Percentiles rank a stretch among this genome's conserved stretches.
phyloP scores from a whole-genome alignment of 1,284 basidiomycete genomes.

The Ceratobasidium sp. region DNA sequence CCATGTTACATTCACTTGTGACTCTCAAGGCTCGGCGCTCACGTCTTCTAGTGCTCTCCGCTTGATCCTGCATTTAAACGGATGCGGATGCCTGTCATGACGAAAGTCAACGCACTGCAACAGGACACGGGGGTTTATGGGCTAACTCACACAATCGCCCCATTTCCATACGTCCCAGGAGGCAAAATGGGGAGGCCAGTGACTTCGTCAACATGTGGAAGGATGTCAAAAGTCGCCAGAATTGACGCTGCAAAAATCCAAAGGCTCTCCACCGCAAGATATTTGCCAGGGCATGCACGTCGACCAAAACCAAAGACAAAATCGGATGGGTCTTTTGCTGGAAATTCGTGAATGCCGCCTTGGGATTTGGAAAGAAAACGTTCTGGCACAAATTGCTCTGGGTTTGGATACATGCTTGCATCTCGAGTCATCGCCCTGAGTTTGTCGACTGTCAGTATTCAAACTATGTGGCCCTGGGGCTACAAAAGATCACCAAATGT shows the following conservation, averaged over 20 bases:
- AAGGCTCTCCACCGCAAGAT: slow-evolving; percentile 9
- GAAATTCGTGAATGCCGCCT: slow-evolving; percentile 25
- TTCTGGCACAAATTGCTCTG: slow-evolving; percentile 26
- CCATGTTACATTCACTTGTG: slow-evolving; percentile 13
- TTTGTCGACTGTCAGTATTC: neutral
- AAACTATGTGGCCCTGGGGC: too few species aligned
- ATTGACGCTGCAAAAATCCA: slow-evolving; percentile 35
- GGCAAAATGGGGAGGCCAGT: slow-evolving; percentile 16
- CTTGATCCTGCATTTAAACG: slow-evolving; percentile 17
- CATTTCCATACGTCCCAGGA: slow-evolving; percentile 23
- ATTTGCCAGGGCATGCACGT: slow-evolving; percentile 16
- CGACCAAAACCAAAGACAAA: slow-evolving; percentile 35
- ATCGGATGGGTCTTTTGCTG: slow-evolving; percentile 7
- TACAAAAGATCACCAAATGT: slow-evolving; percentile 11
- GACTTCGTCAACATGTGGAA: slow-evolving; percentile 21
- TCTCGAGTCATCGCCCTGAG: slow-evolving; percentile 29
- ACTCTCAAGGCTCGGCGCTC: neutral
- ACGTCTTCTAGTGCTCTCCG: neutral
- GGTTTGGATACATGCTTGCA: slow-evolving; percentile 25
- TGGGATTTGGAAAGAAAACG: slow-evolving; percentile 23
- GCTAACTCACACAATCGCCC: slow-evolving; percentile 21
- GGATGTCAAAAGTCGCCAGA: slow-evolving; percentile 16
- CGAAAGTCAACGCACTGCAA: neutral
- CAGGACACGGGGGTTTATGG: neutral
- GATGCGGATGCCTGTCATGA: slow-evolving; percentile 18